Base-by-base conservation (phyloP, 495 filamentous ascomycete species). In the Penicillium goetzii region DNA sequence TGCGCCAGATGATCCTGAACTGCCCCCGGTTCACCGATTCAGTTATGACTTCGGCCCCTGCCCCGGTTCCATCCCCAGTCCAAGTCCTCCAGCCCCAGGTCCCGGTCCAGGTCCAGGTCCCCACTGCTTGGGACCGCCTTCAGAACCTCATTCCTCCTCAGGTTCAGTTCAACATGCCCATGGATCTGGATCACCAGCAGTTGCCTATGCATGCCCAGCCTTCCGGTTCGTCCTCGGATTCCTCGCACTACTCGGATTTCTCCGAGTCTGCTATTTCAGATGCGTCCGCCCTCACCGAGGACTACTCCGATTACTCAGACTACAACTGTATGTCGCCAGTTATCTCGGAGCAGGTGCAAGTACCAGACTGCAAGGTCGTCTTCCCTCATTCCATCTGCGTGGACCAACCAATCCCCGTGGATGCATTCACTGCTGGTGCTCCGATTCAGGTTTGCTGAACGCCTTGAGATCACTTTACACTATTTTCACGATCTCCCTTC, bases 21-120 rank as follows among this genome's bases (percentile, higher is more conserved):
- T 98, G 94, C 78, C 81, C 86, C 30, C 79, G 81, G 63, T 91
- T 99, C 72, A 95, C 95, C 65, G 80, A 75, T 47, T 74, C 73
- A 61, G 67, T 72, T 56, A 51, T 72, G 52, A 67, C 68, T 26
- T 69, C 68, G 2, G 58, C 34, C 34, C 34, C 34, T 2, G 26
- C 59, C 32, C 52, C 52, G n/a, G n/a, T 30, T 19, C 52, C 26
- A n/a, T 33, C 50, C 4, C 26, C 50, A n/a, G 28, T 33, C 4
- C 50, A 30, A 25, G 15, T 53, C n/a, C 26, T 30, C 10, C 50
- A 53, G 8, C 50, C 50, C 26, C 25, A 30, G 25, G 36, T 40
- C 34, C 34, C 34, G 8, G 34, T 36, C 14, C 36, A 40, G 8
- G 34, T 36, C 14, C 36, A 40, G 14, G 36, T 40, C 36, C 30